phyloP scores from a whole-genome alignment of 2,329 filamentous ascomycete species.

The Didymella segeticola region DNA sequence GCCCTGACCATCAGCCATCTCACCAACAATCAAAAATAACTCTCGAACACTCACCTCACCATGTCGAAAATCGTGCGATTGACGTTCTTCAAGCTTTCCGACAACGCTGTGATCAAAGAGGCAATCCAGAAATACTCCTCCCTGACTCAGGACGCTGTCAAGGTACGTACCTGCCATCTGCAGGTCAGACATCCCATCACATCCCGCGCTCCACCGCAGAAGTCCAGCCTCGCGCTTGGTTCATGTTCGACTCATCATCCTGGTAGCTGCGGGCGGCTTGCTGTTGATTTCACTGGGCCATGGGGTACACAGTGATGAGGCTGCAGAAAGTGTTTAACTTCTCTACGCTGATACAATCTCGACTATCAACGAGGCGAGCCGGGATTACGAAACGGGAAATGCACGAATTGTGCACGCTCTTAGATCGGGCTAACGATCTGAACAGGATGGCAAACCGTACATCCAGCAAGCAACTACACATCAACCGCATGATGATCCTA shows the following conservation, averaged over 20 bases:
- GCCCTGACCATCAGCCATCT: not conserved
- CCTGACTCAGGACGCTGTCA: constrained; percentile 41
- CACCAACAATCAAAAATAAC: constrained; percentile 7
- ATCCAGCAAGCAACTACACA: constrained; percentile 67
- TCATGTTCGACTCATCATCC: constrained; percentile 12
- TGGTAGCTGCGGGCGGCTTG: constrained; percentile 1
- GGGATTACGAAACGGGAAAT: not conserved
- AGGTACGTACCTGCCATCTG: constrained; percentile 37
- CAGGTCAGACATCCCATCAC: constrained; percentile 27
- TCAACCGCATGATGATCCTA: constrained; percentile 62
- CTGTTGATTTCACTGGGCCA: not conserved
- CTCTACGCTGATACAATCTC: not conserved
- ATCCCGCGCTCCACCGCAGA: constrained; percentile 14
- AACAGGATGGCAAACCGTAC: constrained; percentile 73
- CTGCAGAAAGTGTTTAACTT: constrained; percentile 14
- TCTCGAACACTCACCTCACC: constrained; percentile 1
- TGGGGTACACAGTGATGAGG: constrained; percentile 20
- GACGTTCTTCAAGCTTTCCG: constrained; percentile 48
- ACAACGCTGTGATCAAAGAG: constrained; percentile 36
- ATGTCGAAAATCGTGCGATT: constrained; percentile 47
- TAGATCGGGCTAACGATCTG: not conserved
- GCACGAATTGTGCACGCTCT: not conserved
- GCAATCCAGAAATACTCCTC: constrained; percentile 44
- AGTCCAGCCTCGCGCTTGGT: constrained; percentile 8
- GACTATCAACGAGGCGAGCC: not conserved